A percentile compares a stretch with the other conserved stretches of the same genome.
phyloP scores from a whole-genome alignment of 2,329 filamentous ascomycete genomes.

The Penicillium sp. region DNA sequence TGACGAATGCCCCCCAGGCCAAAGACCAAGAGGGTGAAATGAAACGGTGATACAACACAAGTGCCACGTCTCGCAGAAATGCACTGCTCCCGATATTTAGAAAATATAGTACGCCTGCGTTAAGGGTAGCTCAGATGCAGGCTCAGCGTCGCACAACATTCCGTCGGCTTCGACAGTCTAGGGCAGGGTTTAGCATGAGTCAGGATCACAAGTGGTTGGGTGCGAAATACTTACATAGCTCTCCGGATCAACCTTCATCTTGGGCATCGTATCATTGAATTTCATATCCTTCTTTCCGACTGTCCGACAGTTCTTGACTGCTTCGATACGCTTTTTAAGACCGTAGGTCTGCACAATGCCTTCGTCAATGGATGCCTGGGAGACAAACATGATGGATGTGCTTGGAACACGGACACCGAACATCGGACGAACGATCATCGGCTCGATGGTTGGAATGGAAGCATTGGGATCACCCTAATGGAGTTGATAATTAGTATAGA shows the following conservation, averaged over 20 bases:
- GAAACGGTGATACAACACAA: neutral
- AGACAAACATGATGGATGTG: constrained; percentile 83
- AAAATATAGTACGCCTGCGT: constrained; percentile 79
- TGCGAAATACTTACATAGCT: constrained; percentile 63
- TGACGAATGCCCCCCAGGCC: neutral
- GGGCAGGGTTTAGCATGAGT: neutral
- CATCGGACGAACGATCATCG: constrained; percentile 82
- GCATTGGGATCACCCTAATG: constrained; percentile 75
- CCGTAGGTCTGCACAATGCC: constrained; percentile 73
- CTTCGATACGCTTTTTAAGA: constrained; percentile 77
- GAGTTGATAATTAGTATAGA: neutral
- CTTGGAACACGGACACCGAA: constrained; percentile 74
- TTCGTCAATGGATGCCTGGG: constrained; percentile 67
- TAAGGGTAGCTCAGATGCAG: constrained; percentile 71
- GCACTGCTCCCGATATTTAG: constrained; percentile 42
- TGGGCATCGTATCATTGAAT: constrained; percentile 79
- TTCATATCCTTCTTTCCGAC: constrained; percentile 89
- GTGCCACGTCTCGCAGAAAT: neutral
- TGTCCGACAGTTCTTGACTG: constrained; percentile 74
- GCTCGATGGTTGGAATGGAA: constrained; percentile 86
- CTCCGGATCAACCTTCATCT: constrained; percentile 91
- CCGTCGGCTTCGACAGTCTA: constrained; percentile 81
- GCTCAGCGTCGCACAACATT: constrained; percentile 71
- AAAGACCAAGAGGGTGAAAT: neutral
- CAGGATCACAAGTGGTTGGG: no score